These are phyloP conservation scores for Aspergillus oerlinghausenensis DNA, from an alignment of 2,329 filamentous ascomycete species.

Conservation along the genomic window DNA sequence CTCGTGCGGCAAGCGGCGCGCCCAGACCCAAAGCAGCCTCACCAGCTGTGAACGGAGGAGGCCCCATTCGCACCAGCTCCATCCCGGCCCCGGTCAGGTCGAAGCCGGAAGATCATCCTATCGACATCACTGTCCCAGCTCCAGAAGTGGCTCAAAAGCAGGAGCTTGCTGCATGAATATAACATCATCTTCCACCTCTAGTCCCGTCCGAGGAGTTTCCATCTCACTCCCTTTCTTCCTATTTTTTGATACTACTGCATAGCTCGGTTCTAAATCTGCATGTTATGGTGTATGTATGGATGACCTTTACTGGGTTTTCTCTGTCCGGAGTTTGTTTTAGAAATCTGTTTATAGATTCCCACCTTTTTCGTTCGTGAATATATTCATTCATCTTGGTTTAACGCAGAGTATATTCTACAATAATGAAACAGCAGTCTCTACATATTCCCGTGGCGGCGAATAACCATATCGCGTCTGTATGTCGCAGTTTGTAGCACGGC, in stretches of 20 bases:
- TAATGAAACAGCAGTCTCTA: too few species aligned
- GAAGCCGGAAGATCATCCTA: constrained; percentile 16
- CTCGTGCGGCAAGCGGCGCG: constrained; percentile 30
- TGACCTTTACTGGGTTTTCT: background rate
- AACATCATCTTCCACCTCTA: background rate
- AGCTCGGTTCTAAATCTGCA: constrained; percentile 17
- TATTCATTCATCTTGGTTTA: background rate
- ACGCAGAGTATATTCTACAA: background rate
- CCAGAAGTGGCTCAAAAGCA: constrained; percentile 19
- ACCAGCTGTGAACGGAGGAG: constrained; percentile 19
- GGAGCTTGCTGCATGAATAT: constrained; percentile 17
- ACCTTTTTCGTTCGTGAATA: background rate
- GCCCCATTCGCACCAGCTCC: constrained; percentile 32
- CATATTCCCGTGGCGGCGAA: too few species aligned
- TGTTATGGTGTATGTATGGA: constrained; percentile 4
- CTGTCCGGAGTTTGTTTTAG: background rate
- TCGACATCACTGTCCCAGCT: constrained; percentile 18
- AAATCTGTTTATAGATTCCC: background rate
- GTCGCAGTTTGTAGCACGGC: too few species aligned
- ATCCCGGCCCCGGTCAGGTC: constrained; percentile 23
- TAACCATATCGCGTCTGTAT: too few species aligned
- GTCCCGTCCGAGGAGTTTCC: background rate
- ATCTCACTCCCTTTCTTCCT: constrained; percentile 3
- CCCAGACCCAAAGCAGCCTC: constrained; percentile 21
- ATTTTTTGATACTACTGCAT: constrained; percentile 14